Base-by-base conservation (phyloP, 2,329 filamentous ascomycete genomes). In the Trichophyton simii region DNA sequence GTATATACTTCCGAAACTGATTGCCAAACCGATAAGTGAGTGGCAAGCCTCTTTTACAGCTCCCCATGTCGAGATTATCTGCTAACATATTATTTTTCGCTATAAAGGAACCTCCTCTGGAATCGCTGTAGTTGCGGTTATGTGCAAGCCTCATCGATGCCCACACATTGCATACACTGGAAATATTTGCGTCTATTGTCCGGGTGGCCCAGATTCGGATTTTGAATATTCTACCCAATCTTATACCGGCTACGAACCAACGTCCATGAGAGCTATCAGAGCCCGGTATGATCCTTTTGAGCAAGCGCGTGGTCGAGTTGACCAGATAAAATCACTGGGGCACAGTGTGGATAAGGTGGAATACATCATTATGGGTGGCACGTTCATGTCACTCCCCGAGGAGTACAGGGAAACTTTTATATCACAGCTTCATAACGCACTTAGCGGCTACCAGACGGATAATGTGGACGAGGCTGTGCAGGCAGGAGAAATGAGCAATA, bases 281-380 rank as follows among this genome's bases (percentile, higher is more conserved):
- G 94, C 94, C 36, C 85, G 95, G 58, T 99, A 99, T 72, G 95
- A 99, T 71, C 94, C 94, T 0, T 99, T 96, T 68, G 94, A 99
- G 75, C 94, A 99, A 78, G 94, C 94, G 15, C 83, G 94, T 72
- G 94, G 94, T 48, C 85, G 94, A 67, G 92, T 99, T 4, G 95
- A 99, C 69, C 94, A 99, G 77, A 90, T 99, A 71, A 95, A 95
- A 74, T 88, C 89, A 1, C 81, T 99, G 0, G 94, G 94, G 0
- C 94, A 99, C 75, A 96, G 90, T 54, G 94, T 99, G 57, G 94
- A 99, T 77, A 99, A 99, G 75, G 94, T 99, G 25, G 94, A 99
- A 78, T 99, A 97, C 75, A 99, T 99, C 71, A 96, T 99, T 72
- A 99, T 99, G 94, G 94, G 94, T 63, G 94, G 94, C 66, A 99